A percentile compares a stretch with the other conserved stretches of the same genome.
Evolutionary conservation across 495 filamentous ascomycete genomes (phyloP).

Genomic region (Hyaloscypha finlandica): DNA sequence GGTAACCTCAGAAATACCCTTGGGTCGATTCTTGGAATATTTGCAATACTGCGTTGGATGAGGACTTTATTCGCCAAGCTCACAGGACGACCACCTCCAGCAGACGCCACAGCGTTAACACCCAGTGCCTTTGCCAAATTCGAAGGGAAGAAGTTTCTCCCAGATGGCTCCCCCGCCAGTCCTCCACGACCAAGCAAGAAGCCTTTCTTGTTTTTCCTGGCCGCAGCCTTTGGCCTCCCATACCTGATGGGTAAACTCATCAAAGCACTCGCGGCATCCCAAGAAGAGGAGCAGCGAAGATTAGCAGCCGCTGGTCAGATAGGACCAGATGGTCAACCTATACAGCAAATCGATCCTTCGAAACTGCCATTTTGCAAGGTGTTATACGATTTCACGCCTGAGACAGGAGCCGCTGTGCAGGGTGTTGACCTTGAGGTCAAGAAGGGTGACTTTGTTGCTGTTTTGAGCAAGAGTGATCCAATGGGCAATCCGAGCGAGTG

Average conservation of each 20-base stretch:
- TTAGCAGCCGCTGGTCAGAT: slow-evolving; percentile 50
- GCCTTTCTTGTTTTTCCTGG: slow-evolving; percentile 92
- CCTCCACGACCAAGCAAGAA: slow-evolving; percentile 78
- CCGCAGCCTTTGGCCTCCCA: slow-evolving; percentile 91
- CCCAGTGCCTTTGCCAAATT: slow-evolving; percentile 89
- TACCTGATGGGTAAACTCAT: slow-evolving; percentile 97
- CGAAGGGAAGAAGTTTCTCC: slow-evolving; percentile 59
- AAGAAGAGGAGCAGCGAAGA: slow-evolving; percentile 75
- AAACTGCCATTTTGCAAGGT: slow-evolving; percentile 95
- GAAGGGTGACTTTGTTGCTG: slow-evolving; percentile 94
- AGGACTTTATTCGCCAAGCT: slow-evolving; percentile 87
- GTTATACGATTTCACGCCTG: slow-evolving; percentile 88
- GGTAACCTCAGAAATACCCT: slow-evolving; percentile 91
- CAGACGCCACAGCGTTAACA: slow-evolving; percentile 80
- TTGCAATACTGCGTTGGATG: slow-evolving; percentile 92
- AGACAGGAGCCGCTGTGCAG: slow-evolving; percentile 54
- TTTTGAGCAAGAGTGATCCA: slow-evolving; percentile 90
- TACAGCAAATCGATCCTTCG: slow-evolving; percentile 69
- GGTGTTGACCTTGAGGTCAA: slow-evolving; percentile 89
- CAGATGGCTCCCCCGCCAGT: slow-evolving; percentile 46
- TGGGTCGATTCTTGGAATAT: slow-evolving; percentile 92
- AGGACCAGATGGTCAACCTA: slow-evolving; percentile 52
- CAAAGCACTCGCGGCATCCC: slow-evolving; percentile 74
- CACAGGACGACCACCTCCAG: slow-evolving; percentile 90
- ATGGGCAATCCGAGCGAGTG: slow-evolving; percentile 90